Evolutionary conservation across 2,329 filamentous ascomycete genomes (phyloP), one percentile per base, ranked within the genome.

Genomic region (Botrytis cinerea): DNA sequence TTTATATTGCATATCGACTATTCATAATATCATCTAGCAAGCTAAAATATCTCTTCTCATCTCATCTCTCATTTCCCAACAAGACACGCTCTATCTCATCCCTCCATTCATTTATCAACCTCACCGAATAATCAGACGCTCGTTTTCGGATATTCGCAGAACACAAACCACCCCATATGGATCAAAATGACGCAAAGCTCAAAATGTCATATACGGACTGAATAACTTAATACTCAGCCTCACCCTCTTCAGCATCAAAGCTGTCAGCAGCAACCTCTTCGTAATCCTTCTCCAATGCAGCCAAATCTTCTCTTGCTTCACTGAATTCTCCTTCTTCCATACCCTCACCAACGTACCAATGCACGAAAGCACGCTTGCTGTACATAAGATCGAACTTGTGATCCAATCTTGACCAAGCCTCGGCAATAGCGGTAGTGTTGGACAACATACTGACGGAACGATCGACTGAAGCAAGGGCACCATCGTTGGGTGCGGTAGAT

Each of bases 331-430:
- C 89, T 81, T 91, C 89, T 82, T 91, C 89, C 89, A 91, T 91
- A 81, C 89, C 89, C 81, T 91, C 89, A 76, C 89, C 89, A 73
- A 91, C 89, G 78, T 91, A 91, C 89, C 89, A 91, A 81, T 91
- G 89, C n/a, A 91, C 89, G 79, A 91, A 91, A 22, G 89, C 89
- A 76, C 89, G 87, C 84, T 91, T 91, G 75, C 86, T 87, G 83
- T 91, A 91, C 89, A 91, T 91, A 75, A 91, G 86, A 79, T 91
- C 89, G 81, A 91, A 91, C 80, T 91, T 91, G 83, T 89, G 88
- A 80, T 90, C 88, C 54, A 91, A 85, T 76, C 88, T 85, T 66
- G 85, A 85, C 89, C 89, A 91, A 14, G 89, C 89, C 81, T 91
- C 89, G 66, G 88, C 84, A 75, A 91, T 91, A 63, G 89, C 88